These are phyloP conservation scores for Penicillium alfredii DNA, from an alignment of 495 filamentous ascomycete genomes.

Conservation along the genomic window DNA sequence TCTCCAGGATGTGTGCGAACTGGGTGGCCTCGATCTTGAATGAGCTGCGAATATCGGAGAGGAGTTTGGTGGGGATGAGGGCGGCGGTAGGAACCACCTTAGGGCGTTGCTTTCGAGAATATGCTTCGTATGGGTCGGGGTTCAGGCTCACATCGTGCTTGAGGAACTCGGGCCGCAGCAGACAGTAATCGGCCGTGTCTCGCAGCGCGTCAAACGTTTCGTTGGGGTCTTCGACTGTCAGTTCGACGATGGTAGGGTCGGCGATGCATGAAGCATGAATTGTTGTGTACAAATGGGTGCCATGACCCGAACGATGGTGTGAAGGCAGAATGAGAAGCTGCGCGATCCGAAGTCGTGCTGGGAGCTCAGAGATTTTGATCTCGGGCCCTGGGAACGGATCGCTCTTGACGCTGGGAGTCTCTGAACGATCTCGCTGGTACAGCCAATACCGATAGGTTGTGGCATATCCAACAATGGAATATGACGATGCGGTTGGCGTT, in stretches of 20 bases:
- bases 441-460: conserved; percentile 78
- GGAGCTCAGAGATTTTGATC: conserved; percentile 44
- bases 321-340: conserved; percentile 92
- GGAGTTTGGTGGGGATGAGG: conserved; percentile 55
- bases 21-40: conserved; percentile 83
- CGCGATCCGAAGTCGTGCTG: conserved; percentile 74
- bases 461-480: conserved; percentile 76
- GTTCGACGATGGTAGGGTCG: conserved; percentile 61
- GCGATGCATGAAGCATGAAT: conserved; percentile 62
- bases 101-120: conserved; percentile 33
- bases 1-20: conserved; percentile 79
- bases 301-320: conserved; percentile 74
- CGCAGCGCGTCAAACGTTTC: conserved; percentile 89
- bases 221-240: conserved; percentile 94
- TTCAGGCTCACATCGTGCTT: conserved; percentile 42
- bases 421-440: conserved; percentile 27
- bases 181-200: conserved; percentile 72
- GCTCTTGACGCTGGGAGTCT: conserved; percentile 27
- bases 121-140: conserved; percentile 32
- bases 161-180: conserved; percentile 47
- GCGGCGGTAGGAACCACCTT: conserved; percentile 50
- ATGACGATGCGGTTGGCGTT: conserved; percentile 47
- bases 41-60: conserved; percentile 54
- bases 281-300: conserved; percentile 70
- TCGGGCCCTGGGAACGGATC: conserved; percentile 40